Evolutionary conservation across 495 filamentous ascomycete genomes (phyloP).

Genomic region (Rostrohypoxylon terebratum): DNA sequence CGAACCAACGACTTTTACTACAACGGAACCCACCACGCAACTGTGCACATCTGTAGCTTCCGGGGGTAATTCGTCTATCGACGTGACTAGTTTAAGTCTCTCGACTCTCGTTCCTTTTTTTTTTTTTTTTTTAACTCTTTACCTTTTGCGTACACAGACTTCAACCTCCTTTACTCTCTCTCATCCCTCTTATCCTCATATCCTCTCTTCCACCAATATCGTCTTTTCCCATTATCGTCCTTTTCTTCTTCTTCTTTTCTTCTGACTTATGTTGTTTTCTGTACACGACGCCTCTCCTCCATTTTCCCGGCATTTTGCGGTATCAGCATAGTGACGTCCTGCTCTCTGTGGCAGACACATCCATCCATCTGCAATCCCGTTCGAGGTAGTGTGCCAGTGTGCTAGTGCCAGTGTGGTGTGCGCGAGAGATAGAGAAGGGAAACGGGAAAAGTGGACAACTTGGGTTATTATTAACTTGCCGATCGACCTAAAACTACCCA

Average conservation of each 20-base stretch:
- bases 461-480: conserved; percentile 4
- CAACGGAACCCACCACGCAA: conserved; percentile 43
- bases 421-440: neutral
- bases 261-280: conserved; percentile 41
- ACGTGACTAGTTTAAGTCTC: conserved; percentile 43
- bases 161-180: conserved; percentile 24
- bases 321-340: conserved; percentile 35
- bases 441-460: conserved; percentile 17
- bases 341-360: conserved; percentile 9
- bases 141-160: conserved; percentile 23
- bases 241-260: conserved; percentile 1
- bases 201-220: conserved; percentile 26
- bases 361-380: conserved; percentile 6
- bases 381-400: conserved; percentile 16
- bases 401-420: neutral
- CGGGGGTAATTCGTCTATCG: conserved; percentile 36
- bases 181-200: conserved; percentile 26
- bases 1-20: conserved; percentile 44
- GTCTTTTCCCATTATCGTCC: conserved; percentile 40
- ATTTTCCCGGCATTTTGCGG: conserved; percentile 20
- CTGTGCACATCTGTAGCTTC: conserved; percentile 20
- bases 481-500: conserved; percentile 4
- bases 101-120: conserved; percentile 15
- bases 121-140: conserved; percentile 1
- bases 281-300: conserved; percentile 37